Evolutionary conservation across 2,329 filamentous ascomycete species (phyloP).

Genomic region (Cadophora malorum): DNA sequence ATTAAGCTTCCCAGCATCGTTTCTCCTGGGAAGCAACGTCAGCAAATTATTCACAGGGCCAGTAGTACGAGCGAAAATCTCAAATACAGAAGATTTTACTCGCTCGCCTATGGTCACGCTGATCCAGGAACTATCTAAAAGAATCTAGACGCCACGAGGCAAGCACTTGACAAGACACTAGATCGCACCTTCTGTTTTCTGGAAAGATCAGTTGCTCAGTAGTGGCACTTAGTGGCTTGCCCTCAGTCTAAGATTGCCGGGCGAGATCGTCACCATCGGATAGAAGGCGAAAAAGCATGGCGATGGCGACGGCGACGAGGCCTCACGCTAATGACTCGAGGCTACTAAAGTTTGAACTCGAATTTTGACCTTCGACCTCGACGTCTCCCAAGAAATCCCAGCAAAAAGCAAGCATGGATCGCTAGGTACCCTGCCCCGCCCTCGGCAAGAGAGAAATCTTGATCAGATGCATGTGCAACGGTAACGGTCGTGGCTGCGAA

Average conservation of each 20-base stretch:
- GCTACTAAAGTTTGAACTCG: neutral
- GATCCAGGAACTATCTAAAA: conserved; percentile 17
- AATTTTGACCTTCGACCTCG: neutral
- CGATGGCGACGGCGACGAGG: neutral
- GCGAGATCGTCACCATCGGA: conserved; percentile 34
- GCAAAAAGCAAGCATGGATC: conserved; percentile 8
- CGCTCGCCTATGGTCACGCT: conserved; percentile 14
- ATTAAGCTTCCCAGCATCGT: neutral
- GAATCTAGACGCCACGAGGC: conserved; percentile 2
- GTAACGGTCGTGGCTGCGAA: conserved; percentile 32
- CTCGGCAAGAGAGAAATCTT: conserved; percentile 22
- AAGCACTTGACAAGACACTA: conserved; percentile 8
- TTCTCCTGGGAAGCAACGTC: conserved; percentile 1
- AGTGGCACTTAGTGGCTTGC: conserved; percentile 13
- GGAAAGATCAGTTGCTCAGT: conserved; percentile 22
- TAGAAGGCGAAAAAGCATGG: neutral
- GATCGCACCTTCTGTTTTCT: conserved; percentile 22
- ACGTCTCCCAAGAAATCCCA: neutral
- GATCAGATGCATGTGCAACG: conserved; percentile 30
- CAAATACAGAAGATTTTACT: conserved; percentile 1
- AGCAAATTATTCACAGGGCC: neutral
- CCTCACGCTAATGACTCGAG: conserved; percentile 25
- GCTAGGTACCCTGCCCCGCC: conserved; percentile 23
- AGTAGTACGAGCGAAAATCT: neutral
- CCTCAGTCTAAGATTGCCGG: conserved; percentile 19